Evolutionary conservation across 2,329 filamentous ascomycete species (phyloP), one percentile per base, ranked within the genome.

Genomic region (Cordyceps javanica): DNA sequence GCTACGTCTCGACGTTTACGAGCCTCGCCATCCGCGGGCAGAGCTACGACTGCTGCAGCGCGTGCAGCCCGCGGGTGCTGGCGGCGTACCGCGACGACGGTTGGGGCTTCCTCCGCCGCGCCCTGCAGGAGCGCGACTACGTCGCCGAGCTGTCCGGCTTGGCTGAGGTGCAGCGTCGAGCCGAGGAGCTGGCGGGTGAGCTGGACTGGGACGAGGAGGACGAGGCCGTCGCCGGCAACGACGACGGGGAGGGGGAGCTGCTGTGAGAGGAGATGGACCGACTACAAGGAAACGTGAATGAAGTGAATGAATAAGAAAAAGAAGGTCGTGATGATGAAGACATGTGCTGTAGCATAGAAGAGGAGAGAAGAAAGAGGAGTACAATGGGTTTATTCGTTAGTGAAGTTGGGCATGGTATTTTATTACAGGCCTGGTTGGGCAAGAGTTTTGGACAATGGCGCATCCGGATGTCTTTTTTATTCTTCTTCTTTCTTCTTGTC

Each of bases 31-130:
- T 94, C 62, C 83, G 81, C 55, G 89, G 89, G 9, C 80, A 83
- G 63, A 87, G 88, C 0, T 95, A 92, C 69, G 86, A 91, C 58
- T 87, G 85, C 70, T 95, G 90, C 71, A 91, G 88, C 50, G 90
- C 89, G 2, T 95, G 90, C 66, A 90, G 88, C 62, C 80, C 82
- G 34, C 83, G 80, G 44, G 84, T 95, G 28, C 70, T 93, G 1
- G 76, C 80, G 0, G 83, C 83, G 1, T 94, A 92, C 68, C 78
- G 82, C 46, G 69, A 72, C 2, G 81, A 86, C 46, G 87, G 86
- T 0, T 95, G 90, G 89, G 82, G 77, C 0, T 95, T 95, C 68
- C 83, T 94, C 34, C 87, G 87, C 74, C 79, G 79, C 58, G 90
- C 90, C 0, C 72, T 94, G 14, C 82, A 85, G 60, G 87, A 92